Conservation (phyloP, 768 basidiomycete genomes). For the Tricholoma bakamatsutake region DNA sequence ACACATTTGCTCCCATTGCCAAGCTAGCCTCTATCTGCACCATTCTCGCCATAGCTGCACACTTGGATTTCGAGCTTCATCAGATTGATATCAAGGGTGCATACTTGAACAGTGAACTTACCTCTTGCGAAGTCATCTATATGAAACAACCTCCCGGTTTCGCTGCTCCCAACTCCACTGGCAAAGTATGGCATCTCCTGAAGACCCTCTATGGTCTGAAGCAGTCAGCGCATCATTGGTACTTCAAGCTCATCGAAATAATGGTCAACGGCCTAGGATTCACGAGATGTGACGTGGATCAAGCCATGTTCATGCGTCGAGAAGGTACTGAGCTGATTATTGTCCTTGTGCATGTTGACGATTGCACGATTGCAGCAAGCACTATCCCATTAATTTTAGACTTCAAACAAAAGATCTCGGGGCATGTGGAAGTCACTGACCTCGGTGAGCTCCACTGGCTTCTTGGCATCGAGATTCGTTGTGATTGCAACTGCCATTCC, state of each 20-base stretch:
- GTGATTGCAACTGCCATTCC: conserved; percentile 1
- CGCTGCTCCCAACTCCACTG: too few relatives aligned
- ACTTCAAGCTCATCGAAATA: conserved; percentile 2
- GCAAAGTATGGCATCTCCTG: too few relatives aligned
- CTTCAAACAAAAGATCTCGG: conserved; percentile 12
- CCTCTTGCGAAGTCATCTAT: too few relatives aligned
- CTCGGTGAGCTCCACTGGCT: conserved; percentile 18
- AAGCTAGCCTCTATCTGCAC: too few relatives aligned
- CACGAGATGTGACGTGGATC: conserved; percentile 14
- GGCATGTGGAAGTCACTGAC: conserved; percentile 6
- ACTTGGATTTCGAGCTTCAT: too few relatives aligned
- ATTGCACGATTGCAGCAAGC: conserved; percentile 21
- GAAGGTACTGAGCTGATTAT: conserved; percentile 11
- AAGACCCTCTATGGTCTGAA: too few relatives aligned
- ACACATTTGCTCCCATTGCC: too few relatives aligned
- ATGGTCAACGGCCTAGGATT: conserved; percentile 12
- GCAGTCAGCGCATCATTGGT: too few relatives aligned
- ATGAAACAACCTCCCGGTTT: too few relatives aligned
- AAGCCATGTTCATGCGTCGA: conserved; percentile 19
- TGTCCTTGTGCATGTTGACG: conserved; percentile 14
- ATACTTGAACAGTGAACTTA: too few relatives aligned
- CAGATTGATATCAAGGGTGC: too few relatives aligned
- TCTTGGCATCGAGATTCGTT: conserved; percentile 17
- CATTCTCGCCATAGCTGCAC: too few relatives aligned
- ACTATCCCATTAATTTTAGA: conserved; percentile 9